Percentiles rank a stretch among this genome's conserved stretches.
These are phyloP conservation scores for Candida montana DNA, from an alignment of 805 yeast genomes.

Conservation along the genomic window DNA sequence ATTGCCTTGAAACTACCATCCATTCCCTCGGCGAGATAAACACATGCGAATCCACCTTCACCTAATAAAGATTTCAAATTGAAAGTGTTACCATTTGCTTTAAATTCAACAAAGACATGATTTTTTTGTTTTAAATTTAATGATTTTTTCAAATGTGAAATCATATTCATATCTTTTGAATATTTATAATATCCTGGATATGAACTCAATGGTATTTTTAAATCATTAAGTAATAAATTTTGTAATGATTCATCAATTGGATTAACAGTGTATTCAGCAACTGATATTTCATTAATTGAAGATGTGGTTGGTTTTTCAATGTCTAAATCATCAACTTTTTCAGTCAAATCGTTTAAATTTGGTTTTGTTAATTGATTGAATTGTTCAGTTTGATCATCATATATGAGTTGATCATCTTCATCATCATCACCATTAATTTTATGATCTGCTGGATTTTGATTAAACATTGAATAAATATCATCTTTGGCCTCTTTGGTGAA, in stretches of 20 bases:
- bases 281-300: not conserved
- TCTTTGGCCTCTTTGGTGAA: conserved; percentile 69
- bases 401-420: conserved; percentile 18
- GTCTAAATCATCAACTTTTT: conserved; percentile 13
- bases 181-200: conserved; percentile 30
- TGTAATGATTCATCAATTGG: conserved; percentile 44
- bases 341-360: conserved; percentile 33
- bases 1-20: conserved; percentile 56
- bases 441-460: conserved; percentile 43
- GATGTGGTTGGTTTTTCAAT: not conserved
- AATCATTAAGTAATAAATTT: conserved; percentile 30
- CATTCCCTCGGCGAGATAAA: conserved; percentile 62
- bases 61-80: conserved; percentile 59
- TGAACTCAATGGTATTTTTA: conserved; percentile 32
- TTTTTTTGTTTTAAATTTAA: conserved; percentile 27
- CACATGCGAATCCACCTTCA: conserved; percentile 76
- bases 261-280: conserved; percentile 24
- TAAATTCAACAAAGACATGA: conserved; percentile 39
- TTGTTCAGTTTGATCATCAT: conserved; percentile 32
- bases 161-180: conserved; percentile 30
- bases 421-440: conserved; percentile 11
- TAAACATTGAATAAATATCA: conserved; percentile 74
- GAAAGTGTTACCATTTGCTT: conserved; percentile 37
- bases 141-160: conserved; percentile 29
- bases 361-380: conserved; percentile 18